These are phyloP conservation scores for Acanthamoeba royreba DNA, from an alignment of 208 protist genomes.

Conservation along the genomic window DNA sequence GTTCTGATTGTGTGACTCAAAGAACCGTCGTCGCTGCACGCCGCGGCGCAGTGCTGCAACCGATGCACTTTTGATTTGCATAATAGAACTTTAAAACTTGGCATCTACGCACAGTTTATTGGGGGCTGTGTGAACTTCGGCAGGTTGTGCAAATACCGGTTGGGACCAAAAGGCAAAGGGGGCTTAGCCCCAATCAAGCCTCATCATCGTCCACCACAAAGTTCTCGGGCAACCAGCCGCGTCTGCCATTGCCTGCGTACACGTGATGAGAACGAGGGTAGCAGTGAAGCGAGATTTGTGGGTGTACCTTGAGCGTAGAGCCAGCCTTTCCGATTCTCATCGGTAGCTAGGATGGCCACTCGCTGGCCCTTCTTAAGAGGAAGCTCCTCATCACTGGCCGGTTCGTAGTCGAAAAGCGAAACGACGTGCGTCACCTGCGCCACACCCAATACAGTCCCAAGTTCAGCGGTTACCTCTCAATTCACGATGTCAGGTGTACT, in stretches of 20 bases:
- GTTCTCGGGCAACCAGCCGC: slow-evolving; percentile 28
- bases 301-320: background rate
- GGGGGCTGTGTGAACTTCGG: no score
- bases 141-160: no score
- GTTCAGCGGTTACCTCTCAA: background rate
- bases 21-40: no score
- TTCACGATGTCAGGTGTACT: background rate
- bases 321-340: slow-evolving; percentile 34
- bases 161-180: no score
- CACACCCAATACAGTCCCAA: no score
- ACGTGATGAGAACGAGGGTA: background rate
- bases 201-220: slow-evolving; percentile 5
- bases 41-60: no score
- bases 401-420: slow-evolving; percentile 1
- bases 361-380: slow-evolving; percentile 32
- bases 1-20: background rate
- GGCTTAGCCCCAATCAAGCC: no score
- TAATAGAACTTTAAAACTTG: no score
- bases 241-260: background rate
- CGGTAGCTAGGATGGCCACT: slow-evolving; percentile 9
- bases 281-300: background rate
- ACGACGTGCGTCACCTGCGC: background rate
- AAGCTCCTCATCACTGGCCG: slow-evolving; percentile 29
- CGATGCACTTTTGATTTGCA: no score
- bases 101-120: no score